Base-by-base conservation (phyloP, 148 eudicot species). In the Diospyros kaki region DNA sequence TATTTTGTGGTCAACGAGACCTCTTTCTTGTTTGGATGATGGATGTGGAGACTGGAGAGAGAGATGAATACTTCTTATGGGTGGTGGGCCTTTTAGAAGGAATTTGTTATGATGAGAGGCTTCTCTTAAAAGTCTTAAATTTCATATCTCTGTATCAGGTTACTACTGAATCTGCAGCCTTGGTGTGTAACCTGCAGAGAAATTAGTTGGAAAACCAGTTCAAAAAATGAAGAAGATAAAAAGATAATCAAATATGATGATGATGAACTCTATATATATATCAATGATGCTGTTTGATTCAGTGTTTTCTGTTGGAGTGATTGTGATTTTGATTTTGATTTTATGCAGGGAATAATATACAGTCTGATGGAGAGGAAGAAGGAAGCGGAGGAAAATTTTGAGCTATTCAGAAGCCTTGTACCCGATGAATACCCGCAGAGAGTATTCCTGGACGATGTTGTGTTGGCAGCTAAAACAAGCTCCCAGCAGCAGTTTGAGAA, bases 371-470 rank as follows among this genome's bases (percentile, higher is more conserved):
- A 92, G 78, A 92, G 84, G 72, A 89, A 82, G 90, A 86, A 84
- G 65, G 94, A 92, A 86, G 98, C 98, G 53, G 88, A 86, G 14
- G 91, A 90, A 75, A 88, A 83, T 64, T 95, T 95, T 72, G 87
- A 88, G 80, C 88, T 84, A 10, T 95, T 87, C 69, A 85, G 77
- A 66, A 85, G 87, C 74, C 97, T 95, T 71, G 96, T 92, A 51
- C 98, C 98, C 0, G 93, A 95, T 75, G 98, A 95, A 82, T 95
- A 90, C 70, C 98, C 98, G 12, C 90, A 95, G 75, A 92, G 94
- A 86, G 90, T 91, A 40, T 95, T 89, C 83, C 87, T 95, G 41
- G 96, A 95, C 74, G 96, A 95, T 82, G 93, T 95, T 68, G 90
- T 95, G 60, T 73, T 90, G 80, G 89, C 92, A 61, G 98, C 98